Evolutionary conservation across 345 rosid genomes (phyloP).

Genomic region (Salix dunnii): DNA sequence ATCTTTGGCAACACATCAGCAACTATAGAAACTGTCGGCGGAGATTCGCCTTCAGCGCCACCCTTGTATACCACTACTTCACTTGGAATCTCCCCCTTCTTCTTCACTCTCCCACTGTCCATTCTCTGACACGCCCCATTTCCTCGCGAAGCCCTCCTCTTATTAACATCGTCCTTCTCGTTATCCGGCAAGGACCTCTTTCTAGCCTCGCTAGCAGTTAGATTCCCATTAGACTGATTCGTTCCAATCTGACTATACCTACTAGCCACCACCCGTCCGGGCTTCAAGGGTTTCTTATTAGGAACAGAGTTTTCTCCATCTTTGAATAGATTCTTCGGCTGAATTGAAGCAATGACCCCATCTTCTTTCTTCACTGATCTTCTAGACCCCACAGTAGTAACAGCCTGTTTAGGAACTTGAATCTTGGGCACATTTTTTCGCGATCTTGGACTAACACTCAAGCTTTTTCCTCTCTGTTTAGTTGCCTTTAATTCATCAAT

Average conservation of each 20-base stretch:
- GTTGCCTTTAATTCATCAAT: conserved; percentile 66
- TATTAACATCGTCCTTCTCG: conserved; percentile 54
- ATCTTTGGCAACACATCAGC: conserved; percentile 62
- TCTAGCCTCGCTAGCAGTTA: conserved; percentile 33
- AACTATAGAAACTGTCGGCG: conserved; percentile 19
- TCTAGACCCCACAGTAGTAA: conserved; percentile 59
- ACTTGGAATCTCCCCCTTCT: conserved; percentile 86
- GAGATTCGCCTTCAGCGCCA: conserved; percentile 34
- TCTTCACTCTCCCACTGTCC: conserved; percentile 57
- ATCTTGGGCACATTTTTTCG: conserved; percentile 49
- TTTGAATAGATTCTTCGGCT: conserved; percentile 76
- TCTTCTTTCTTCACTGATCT: conserved; percentile 71
- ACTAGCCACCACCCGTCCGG: conserved; percentile 73
- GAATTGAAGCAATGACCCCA: conserved; percentile 46
- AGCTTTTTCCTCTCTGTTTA: conserved; percentile 65
- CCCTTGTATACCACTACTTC: conserved; percentile 43
- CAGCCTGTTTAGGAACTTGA: conserved; percentile 57
- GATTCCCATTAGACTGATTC: conserved; percentile 28
- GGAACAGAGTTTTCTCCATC: conserved; percentile 64
- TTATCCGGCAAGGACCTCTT: conserved; percentile 71
- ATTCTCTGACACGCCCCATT: conserved; percentile 23
- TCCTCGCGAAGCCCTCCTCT: conserved; percentile 61
- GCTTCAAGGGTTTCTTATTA: conserved; percentile 51
- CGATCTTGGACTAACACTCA: conserved; percentile 69
- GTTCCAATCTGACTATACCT: conserved; percentile 52